phyloP scores from a whole-genome alignment of 2,329 filamentous ascomycete species.

The Microdochium paspali region DNA sequence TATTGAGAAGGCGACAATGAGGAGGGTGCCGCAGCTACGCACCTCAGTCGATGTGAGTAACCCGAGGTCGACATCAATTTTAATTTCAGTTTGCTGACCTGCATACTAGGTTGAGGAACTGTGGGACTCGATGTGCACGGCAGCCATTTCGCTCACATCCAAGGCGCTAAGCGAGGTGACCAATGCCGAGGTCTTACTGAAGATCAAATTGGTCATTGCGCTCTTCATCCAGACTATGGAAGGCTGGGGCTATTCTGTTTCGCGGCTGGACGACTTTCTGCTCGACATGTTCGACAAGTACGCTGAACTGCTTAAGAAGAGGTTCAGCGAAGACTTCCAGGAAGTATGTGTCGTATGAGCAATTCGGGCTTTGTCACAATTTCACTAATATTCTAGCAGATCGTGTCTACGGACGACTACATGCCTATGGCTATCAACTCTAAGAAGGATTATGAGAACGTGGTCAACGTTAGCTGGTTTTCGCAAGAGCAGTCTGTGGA shows the following conservation, averaged over 20 bases:
- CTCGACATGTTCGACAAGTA: slow-evolving; percentile 92
- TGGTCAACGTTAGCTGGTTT: slow-evolving; percentile 95
- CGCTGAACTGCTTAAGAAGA: slow-evolving; percentile 76
- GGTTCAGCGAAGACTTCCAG: slow-evolving; percentile 93
- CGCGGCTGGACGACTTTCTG: slow-evolving; percentile 72
- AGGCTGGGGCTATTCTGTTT: slow-evolving; percentile 83
- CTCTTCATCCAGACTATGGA: slow-evolving; percentile 99
- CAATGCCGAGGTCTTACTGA: slow-evolving; percentile 83
- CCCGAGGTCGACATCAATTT: too few species aligned
- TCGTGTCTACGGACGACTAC: slow-evolving; percentile 89
- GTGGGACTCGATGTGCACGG: slow-evolving; percentile 96
- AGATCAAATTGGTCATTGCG: slow-evolving; percentile 86
- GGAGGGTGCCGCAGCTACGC: slow-evolving; percentile 72
- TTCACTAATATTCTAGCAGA: slow-evolving; percentile 27
- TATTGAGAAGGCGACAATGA: slow-evolving; percentile 89
- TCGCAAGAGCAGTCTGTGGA: slow-evolving; percentile 69
- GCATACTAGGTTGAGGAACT: slow-evolving; percentile 76
- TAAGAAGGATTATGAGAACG: slow-evolving; percentile 85
- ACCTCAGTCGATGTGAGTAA: slow-evolving; percentile 64
- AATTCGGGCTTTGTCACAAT: not conserved
- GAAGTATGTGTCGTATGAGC: slow-evolving; percentile 45
- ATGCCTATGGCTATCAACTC: slow-evolving; percentile 98
- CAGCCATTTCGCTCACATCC: slow-evolving; percentile 71
- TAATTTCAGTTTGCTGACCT: too few species aligned
- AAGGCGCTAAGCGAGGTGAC: slow-evolving; percentile 70